Conservation (phyloP, 192 early-diverging fungal genomes). For the Podila clonocystis region DNA sequence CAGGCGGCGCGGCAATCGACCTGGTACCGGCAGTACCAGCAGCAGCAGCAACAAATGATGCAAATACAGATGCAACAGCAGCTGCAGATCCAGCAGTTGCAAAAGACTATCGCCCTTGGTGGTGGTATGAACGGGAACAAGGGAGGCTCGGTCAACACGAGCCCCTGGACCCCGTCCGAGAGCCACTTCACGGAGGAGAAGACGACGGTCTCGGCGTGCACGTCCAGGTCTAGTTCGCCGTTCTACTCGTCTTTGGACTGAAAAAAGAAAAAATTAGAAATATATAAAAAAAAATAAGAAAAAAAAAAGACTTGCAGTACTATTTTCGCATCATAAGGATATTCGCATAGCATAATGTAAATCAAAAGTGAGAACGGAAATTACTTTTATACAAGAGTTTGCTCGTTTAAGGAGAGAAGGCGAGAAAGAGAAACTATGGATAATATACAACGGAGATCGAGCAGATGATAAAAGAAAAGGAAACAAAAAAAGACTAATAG, state of each 20-base stretch:
- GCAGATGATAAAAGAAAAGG: neutral
- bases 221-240: neutral
- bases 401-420: too few species aligned
- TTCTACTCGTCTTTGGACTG: neutral
- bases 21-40: conserved; percentile 11
- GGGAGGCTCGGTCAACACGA: neutral
- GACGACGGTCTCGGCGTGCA: neutral
- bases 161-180: neutral
- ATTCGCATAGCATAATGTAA: too few species aligned
- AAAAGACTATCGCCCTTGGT: neutral
- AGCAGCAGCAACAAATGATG: neutral
- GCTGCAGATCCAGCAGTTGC: neutral
- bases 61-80: neutral
- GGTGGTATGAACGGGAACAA: too few species aligned
- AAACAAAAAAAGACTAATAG: neutral
- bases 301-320: neutral
- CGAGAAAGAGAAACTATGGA: neutral
- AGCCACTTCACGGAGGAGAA: neutral
- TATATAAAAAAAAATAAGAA: neutral
- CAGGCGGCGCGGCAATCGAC: conserved; percentile 18
- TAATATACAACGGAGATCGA: neutral
- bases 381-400: too few species aligned
- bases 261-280: neutral
- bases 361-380: too few species aligned
- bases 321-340: too few species aligned